Conservation (phyloP, 805 yeast species). For the Candida ovalis region DNA sequence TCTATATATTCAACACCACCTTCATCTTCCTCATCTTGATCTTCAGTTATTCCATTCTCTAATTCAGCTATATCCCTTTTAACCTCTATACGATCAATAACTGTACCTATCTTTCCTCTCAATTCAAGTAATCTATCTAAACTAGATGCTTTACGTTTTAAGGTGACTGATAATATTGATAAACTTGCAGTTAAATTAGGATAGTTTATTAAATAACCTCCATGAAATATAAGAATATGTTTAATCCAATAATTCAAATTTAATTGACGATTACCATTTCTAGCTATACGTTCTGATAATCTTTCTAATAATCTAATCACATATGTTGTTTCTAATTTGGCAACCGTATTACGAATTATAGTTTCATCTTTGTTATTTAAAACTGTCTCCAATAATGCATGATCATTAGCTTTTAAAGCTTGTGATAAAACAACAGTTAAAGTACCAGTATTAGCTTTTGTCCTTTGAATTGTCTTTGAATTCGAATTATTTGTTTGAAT, state of each 20-base stretch:
- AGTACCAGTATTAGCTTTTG: conserved; percentile 66
- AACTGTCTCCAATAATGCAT: conserved; percentile 79
- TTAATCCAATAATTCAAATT: conserved; percentile 52
- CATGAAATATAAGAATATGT: conserved; percentile 53
- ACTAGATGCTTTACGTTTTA: conserved; percentile 45
- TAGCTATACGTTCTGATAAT: conserved; percentile 47
- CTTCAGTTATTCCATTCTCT: conserved; percentile 24
- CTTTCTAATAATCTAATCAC: conserved; percentile 49
- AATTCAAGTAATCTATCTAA: conserved; percentile 49
- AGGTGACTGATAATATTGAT: conserved; percentile 42
- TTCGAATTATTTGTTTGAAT: conserved; percentile 12
- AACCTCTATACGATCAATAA: conserved; percentile 40
- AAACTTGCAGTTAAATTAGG: conserved; percentile 41
- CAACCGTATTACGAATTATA: conserved; percentile 46
- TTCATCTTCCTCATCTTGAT: conserved; percentile 34
- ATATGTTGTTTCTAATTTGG: conserved; percentile 44
- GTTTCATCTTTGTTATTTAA: conserved; percentile 51
- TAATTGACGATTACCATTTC: conserved; percentile 48
- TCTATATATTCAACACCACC: conserved; percentile 68
- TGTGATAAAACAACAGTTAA: conserved; percentile 82
- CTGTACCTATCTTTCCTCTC: conserved; percentile 46
- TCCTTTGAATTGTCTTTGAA: conserved; percentile 33
- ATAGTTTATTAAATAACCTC: conserved; percentile 44
- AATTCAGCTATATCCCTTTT: conserved; percentile 35
- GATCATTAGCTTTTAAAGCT: conserved; percentile 85